Conservation (phyloP, 208 protist species). For the Acanthamoeba triangularis region DNA sequence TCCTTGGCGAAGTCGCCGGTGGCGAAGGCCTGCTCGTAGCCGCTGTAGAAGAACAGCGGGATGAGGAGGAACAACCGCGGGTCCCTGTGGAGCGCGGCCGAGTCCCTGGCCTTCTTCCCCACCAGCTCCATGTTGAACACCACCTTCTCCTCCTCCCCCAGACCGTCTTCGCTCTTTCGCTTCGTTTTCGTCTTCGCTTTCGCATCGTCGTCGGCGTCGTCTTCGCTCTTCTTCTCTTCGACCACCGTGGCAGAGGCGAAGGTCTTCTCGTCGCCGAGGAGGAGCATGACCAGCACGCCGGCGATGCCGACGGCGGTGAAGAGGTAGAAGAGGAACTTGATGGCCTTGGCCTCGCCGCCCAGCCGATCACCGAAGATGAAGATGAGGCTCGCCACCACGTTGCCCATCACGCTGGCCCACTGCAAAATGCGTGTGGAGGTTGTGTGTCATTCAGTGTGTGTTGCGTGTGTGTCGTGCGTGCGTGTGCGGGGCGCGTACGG, state of each 20-base stretch:
- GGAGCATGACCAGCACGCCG: slow-evolving; percentile 27
- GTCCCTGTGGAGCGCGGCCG: not conserved
- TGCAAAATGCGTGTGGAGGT: not conserved
- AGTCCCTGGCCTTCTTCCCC: slow-evolving; percentile 6
- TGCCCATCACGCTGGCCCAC: slow-evolving; percentile 41
- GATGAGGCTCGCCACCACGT: slow-evolving; percentile 32
- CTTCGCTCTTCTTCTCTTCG: not conserved
- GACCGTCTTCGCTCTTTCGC: not conserved
- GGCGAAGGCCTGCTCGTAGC: slow-evolving; percentile 52
- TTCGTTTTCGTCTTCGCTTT: not conserved
- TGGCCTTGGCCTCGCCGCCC: slow-evolving; percentile 8
- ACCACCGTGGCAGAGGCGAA: too few species aligned
- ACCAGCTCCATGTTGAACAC: not conserved
- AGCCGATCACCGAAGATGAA: not conserved
- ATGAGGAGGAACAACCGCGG: slow-evolving; percentile 54
- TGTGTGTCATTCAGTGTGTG: not conserved
- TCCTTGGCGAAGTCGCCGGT: slow-evolving; percentile 60
- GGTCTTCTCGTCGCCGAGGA: slow-evolving; percentile 32
- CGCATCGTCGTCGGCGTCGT: not conserved
- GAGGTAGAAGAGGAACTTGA: slow-evolving; percentile 28
- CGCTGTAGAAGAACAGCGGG: slow-evolving; percentile 52
- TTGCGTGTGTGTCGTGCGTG: not conserved
- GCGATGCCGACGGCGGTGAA: slow-evolving; percentile 13
- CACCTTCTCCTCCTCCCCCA: not conserved
- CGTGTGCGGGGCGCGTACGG: not conserved